Base-by-base conservation (phyloP, 257 asterid genomes). In the Ajuga chamaepitys region DNA sequence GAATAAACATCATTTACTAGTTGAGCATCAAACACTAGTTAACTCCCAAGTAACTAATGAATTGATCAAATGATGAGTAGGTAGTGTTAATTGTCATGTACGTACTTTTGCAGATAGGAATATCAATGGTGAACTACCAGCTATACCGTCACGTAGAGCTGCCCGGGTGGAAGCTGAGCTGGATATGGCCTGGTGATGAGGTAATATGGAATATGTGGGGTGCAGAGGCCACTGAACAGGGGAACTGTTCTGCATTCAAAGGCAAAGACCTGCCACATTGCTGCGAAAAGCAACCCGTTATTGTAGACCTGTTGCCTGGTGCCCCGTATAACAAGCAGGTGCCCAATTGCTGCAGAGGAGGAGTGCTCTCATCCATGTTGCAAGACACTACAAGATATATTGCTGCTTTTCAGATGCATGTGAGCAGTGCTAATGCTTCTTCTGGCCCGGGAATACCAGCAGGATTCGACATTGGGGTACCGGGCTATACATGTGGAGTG, bases 321-420 rank as follows among this genome's bases (percentile, higher is more conserved):
- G 60, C 81, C 24, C 80, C 88, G 10, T 86, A 79, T 42, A 79
- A 81, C 53, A 78, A 62, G 51, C 95, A 80, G 72, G 6, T 69
- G 67, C 77, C 83, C 4, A 80, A 84, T 46, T 86, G 95, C 45
- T 86, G 89, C 60, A 80, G 51, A 62, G 89, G 89, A 11, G 91
- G 89, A 2, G 82, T 80, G 18, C 16, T 86, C 16, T 70, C 70
- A 51, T 78, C 89, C 14, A 80, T 75, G 87, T 75, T 75, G 24
- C 88, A 82, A 56, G 82, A 83, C 63, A 83, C 80, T 0, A 32
- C 67, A 3, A 69, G 55, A 18, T 62, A 88, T 22, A 63, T 47
- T 5, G 76, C 82, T 25, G 57, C 83, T 2, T 86, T 86, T 74
- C 86, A 77, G 26, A 9, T 86, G 4, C 48, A 37, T 45, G 82